Percentiles rank a stretch among this genome's conserved stretches.
phyloP scores from a whole-genome alignment of 2,329 filamentous ascomycete species.

The Penicillium palitans region DNA sequence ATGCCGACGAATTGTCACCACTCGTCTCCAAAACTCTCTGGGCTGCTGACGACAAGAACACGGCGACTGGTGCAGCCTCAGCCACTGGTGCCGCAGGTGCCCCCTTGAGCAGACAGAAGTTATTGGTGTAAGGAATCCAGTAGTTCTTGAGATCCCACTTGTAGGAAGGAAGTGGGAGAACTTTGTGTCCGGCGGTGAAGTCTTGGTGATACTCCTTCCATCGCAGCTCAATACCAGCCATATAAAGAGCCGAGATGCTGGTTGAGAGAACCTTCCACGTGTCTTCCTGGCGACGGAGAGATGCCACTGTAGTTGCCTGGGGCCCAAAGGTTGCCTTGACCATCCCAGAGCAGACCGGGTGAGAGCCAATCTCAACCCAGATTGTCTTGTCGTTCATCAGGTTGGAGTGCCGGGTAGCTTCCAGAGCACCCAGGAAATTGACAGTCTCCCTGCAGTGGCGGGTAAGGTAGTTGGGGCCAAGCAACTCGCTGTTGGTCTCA shows the following conservation, averaged over 20 bases:
- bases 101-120: slow-evolving; percentile 38
- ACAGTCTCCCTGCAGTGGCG: slow-evolving; percentile 48
- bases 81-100: slow-evolving; percentile 25
- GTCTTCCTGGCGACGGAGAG: slow-evolving; percentile 46
- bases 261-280: slow-evolving; percentile 44
- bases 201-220: slow-evolving; percentile 49
- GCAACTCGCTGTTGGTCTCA: slow-evolving; percentile 32
- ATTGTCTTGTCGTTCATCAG: slow-evolving; percentile 68
- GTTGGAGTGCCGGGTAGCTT: slow-evolving; percentile 38
- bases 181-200: slow-evolving; percentile 33
- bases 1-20: slow-evolving; percentile 26
- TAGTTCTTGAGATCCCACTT: slow-evolving; percentile 45
- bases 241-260: slow-evolving; percentile 39
- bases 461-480: slow-evolving; percentile 44
- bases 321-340: slow-evolving; percentile 59
- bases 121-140: slow-evolving; percentile 39
- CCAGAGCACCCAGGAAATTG: slow-evolving; percentile 47
- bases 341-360: slow-evolving; percentile 50
- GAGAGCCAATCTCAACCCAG: slow-evolving; percentile 65
- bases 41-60: slow-evolving; percentile 32
- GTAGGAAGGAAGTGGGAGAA: slow-evolving; percentile 41
- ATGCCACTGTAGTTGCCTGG: slow-evolving; percentile 53
- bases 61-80: slow-evolving; percentile 21
- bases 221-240: slow-evolving; percentile 41
- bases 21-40: slow-evolving; percentile 35